Evolutionary conservation across 257 asterid genomes (phyloP).

Genomic region (Nicotiana attenuata): DNA sequence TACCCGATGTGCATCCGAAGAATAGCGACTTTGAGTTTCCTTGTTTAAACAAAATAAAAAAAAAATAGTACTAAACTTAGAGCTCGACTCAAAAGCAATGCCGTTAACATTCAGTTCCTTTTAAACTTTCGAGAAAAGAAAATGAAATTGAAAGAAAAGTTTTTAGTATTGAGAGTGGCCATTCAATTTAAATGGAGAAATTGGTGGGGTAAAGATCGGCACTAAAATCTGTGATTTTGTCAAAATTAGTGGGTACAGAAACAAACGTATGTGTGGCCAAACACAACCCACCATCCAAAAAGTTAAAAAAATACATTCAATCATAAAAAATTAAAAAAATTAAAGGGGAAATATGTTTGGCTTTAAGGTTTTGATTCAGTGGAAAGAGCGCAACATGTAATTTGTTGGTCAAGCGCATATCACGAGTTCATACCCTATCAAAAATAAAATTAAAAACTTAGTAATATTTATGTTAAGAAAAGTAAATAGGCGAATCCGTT

Average conservation of each 20-base stretch:
- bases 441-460: not conserved
- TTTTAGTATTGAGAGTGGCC: not conserved
- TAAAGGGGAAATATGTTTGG: not conserved
- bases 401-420: not conserved
- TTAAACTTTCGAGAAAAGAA: not conserved
- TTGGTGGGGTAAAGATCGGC: constrained; percentile 2
- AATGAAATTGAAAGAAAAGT: not conserved
- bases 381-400: no score
- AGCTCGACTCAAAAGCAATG: not conserved
- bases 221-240: constrained; percentile 3
- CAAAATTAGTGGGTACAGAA: constrained; percentile 4
- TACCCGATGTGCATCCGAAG: no score
- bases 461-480: not conserved
- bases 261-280: not conserved
- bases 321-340: not conserved
- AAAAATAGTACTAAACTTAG: not conserved
- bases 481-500: not conserved
- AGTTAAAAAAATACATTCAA: not conserved
- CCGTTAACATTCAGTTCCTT: not conserved
- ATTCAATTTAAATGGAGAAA: not conserved
- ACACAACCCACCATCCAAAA: not conserved
- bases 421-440: not conserved
- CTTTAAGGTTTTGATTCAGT: no score
- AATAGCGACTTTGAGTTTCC: no score
- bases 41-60: no score